phyloP scores from a whole-genome alignment of 495 filamentous ascomycete genomes.

The Astrothelium macrocarpum region DNA sequence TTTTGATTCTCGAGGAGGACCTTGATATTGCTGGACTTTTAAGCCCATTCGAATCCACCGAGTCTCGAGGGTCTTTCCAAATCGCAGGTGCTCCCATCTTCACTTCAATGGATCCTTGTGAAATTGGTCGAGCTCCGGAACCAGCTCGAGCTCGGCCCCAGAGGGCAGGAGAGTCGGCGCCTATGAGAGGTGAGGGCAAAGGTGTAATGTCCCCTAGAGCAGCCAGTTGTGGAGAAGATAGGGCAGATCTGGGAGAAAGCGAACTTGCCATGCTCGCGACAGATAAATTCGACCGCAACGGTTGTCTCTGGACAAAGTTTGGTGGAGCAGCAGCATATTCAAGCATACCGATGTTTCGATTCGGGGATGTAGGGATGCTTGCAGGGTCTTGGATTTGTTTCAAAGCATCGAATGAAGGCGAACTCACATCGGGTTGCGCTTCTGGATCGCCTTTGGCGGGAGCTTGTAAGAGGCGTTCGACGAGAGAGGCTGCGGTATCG shows the following conservation, averaged over 20 bases:
- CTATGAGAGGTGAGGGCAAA: constrained; percentile 76
- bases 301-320: not conserved
- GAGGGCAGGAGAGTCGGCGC: constrained; percentile 57
- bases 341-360: constrained; percentile 3
- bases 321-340: constrained; percentile 13
- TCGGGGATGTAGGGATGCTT: constrained; percentile 22
- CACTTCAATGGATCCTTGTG: constrained; percentile 29
- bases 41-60: constrained; percentile 14
- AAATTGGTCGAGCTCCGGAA: constrained; percentile 8
- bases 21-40: constrained; percentile 16
- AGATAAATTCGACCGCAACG: constrained; percentile 18
- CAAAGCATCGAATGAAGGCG: not conserved
- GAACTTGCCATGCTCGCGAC: constrained; percentile 36
- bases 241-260: constrained; percentile 48
- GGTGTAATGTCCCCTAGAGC: constrained; percentile 88
- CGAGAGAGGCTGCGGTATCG: not conserved
- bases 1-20: constrained; percentile 14
- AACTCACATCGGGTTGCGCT: not conserved
- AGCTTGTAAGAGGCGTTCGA: not conserved
- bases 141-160: constrained; percentile 26
- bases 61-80: not conserved
- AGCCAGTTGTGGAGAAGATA: constrained; percentile 63
- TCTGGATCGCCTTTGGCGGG: not conserved
- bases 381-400: constrained; percentile 14
- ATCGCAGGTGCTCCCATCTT: not conserved